A percentile compares a stretch with the other conserved stretches of the same genome.
Evolutionary conservation across 495 filamentous ascomycete genomes (phyloP).

Genomic region (Hypomontagnella monticulosa): DNA sequence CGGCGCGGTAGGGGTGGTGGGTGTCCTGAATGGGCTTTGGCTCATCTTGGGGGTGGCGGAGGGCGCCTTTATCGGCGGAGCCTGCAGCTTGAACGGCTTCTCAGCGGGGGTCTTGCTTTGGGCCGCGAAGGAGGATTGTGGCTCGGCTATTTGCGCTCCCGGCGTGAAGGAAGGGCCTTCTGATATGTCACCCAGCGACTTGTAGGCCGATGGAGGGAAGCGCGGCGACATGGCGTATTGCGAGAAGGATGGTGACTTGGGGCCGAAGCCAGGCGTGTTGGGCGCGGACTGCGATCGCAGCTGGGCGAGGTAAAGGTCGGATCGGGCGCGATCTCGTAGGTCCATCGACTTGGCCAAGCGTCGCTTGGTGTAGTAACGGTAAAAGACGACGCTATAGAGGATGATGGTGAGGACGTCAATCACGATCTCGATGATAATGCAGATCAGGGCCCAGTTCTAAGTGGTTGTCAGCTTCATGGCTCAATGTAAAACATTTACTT

Average conservation of each 20-base stretch:
- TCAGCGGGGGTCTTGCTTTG: constrained; percentile 51
- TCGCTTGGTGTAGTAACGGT: constrained; percentile 95
- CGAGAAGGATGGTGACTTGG: constrained; percentile 65
- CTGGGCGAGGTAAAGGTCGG: constrained; percentile 94
- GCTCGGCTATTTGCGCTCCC: constrained; percentile 52
- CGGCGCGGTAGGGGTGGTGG: constrained; percentile 39
- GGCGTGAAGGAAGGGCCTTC: constrained; percentile 58
- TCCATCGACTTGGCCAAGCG: constrained; percentile 96
- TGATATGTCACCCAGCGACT: constrained; percentile 55
- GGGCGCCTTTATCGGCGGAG: constrained; percentile 80
- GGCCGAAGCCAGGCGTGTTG: constrained; percentile 89
- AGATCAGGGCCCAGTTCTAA: constrained; percentile 94
- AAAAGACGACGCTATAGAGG: constrained; percentile 94
- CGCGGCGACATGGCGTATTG: constrained; percentile 63
- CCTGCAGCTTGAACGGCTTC: constrained; percentile 82
- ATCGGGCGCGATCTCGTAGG: constrained; percentile 89
- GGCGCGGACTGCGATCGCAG: constrained; percentile 90
- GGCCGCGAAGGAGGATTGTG: constrained; percentile 55
- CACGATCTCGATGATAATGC: constrained; percentile 95
- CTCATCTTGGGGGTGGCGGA: constrained; percentile 74
- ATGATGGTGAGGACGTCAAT: constrained; percentile 90
- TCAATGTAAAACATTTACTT: neutral
- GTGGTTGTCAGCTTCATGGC: constrained; percentile 19
- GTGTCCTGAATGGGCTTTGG: constrained; percentile 66
- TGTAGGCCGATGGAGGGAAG: constrained; percentile 62